Evolutionary conservation across 2,329 filamentous ascomycete genomes (phyloP).

Genomic region (Trichophyton schoenleinii): DNA sequence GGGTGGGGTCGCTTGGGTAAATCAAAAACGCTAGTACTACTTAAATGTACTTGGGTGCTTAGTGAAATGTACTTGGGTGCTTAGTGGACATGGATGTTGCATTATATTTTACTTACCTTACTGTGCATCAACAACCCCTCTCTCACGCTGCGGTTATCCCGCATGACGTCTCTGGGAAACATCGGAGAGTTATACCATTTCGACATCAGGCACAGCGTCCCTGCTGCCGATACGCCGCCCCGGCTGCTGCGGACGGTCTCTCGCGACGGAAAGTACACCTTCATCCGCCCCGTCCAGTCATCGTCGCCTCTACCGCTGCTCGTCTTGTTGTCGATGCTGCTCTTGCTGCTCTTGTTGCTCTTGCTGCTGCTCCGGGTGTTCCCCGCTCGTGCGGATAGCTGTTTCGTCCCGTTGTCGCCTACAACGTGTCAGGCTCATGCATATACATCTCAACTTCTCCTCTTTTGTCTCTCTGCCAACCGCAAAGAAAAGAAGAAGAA

Average conservation of each 20-base stretch:
- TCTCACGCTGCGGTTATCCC: conserved; percentile 62
- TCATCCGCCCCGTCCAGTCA: conserved; percentile 43
- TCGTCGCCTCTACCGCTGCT: conserved; percentile 7
- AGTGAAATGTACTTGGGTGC: no score
- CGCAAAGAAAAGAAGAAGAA: no score
- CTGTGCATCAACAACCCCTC: conserved; percentile 71
- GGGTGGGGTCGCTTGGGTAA: neutral
- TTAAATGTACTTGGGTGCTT: no score
- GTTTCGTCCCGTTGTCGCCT: conserved; percentile 38
- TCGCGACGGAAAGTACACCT: conserved; percentile 69
- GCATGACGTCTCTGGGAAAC: conserved; percentile 61
- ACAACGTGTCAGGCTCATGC: neutral
- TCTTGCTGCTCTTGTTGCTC: neutral
- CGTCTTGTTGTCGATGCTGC: no score
- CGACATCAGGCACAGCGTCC: conserved; percentile 67
- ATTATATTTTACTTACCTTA: conserved; percentile 44
- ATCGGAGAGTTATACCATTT: conserved; percentile 56
- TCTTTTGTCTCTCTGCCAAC: no score
- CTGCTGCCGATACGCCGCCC: conserved; percentile 53
- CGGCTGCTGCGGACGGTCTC: conserved; percentile 54
- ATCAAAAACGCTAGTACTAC: neutral
- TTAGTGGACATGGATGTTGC: neutral
- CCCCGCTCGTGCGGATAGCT: conserved; percentile 12
- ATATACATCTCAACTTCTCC: neutral
- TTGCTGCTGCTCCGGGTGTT: neutral